phyloP scores from a whole-genome alignment of 768 basidiomycete species.

The Naganishia friedmannii region DNA sequence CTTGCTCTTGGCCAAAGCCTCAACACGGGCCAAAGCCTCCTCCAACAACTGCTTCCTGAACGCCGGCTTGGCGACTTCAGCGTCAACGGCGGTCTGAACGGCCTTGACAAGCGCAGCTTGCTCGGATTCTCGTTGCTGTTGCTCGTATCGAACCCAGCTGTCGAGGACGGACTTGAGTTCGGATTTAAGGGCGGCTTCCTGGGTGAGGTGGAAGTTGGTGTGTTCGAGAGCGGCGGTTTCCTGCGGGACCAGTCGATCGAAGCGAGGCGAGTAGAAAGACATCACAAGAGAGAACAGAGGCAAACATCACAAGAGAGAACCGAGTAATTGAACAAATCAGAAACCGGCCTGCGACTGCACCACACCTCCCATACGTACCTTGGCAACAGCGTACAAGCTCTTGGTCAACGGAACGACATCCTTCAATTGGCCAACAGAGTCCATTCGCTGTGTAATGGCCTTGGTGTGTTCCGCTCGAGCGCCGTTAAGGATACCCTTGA shows the following conservation, averaged over 20 bases:
- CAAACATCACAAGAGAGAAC: neutral
- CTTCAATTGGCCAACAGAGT: slow-evolving; percentile 86
- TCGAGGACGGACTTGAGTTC: slow-evolving; percentile 94
- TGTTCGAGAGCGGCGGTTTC: slow-evolving; percentile 89
- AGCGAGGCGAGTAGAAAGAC: neutral
- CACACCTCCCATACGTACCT: slow-evolving; percentile 56
- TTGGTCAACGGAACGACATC: slow-evolving; percentile 90
- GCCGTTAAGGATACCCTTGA: slow-evolving; percentile 73
- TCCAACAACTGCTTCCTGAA: slow-evolving; percentile 79
- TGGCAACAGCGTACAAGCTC: slow-evolving; percentile 85
- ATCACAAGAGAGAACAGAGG: too few species aligned
- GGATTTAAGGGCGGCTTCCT: slow-evolving; percentile 77
- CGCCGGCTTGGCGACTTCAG: slow-evolving; percentile 64
- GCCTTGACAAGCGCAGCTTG: slow-evolving; percentile 84
- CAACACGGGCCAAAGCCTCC: slow-evolving; percentile 85
- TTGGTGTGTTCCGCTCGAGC: slow-evolving; percentile 86
- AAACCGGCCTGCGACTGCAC: neutral
- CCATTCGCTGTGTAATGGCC: slow-evolving; percentile 88
- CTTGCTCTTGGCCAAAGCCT: slow-evolving; percentile 90
- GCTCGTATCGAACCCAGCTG: slow-evolving; percentile 97
- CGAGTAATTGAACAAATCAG: neutral
- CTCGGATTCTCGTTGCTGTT: slow-evolving; percentile 92
- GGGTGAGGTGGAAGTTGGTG: slow-evolving; percentile 82
- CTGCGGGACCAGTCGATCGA: slow-evolving; percentile 54
- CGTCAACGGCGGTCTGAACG: slow-evolving; percentile 55